Evolutionary conservation across 2,329 filamentous ascomycete species (phyloP).

Genomic region (Tolypocladium album): DNA sequence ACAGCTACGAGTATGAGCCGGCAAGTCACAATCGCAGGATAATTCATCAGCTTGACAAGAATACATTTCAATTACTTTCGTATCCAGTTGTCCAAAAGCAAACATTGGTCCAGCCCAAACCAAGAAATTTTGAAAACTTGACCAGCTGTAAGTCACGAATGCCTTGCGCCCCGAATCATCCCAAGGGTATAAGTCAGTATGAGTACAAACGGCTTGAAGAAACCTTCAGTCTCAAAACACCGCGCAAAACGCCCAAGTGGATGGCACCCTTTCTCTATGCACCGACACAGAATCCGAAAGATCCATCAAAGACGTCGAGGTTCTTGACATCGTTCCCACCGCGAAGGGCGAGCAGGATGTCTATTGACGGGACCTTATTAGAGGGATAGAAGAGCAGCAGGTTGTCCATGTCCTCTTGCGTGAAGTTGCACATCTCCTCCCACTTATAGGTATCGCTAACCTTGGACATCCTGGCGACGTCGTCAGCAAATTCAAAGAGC

Average conservation of each 20-base stretch:
- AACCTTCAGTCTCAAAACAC: background rate
- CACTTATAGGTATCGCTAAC: constrained; percentile 82
- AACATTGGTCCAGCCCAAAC: background rate
- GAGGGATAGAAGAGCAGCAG: constrained; percentile 65
- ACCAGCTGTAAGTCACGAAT: background rate
- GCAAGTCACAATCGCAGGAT: background rate
- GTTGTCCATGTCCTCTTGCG: constrained; percentile 72
- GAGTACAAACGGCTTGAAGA: background rate
- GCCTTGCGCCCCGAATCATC: background rate
- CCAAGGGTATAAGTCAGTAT: background rate
- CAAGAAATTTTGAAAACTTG: background rate
- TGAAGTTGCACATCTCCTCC: constrained; percentile 74
- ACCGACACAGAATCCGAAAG: constrained; percentile 48
- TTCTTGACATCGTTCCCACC: constrained; percentile 30
- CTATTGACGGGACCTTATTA: constrained; percentile 44
- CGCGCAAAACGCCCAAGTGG: background rate
- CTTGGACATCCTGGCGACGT: constrained; percentile 63
- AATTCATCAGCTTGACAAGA: background rate
- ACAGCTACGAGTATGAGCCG: background rate
- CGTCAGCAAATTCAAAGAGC: background rate
- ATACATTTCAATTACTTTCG: background rate
- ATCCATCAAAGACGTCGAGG: constrained; percentile 47
- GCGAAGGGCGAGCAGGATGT: constrained; percentile 44
- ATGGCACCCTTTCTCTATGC: constrained; percentile 8
- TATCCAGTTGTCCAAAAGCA: background rate